These are phyloP conservation scores for Yamadazyma philogaea DNA, from an alignment of 805 yeast species.

Conservation along the genomic window DNA sequence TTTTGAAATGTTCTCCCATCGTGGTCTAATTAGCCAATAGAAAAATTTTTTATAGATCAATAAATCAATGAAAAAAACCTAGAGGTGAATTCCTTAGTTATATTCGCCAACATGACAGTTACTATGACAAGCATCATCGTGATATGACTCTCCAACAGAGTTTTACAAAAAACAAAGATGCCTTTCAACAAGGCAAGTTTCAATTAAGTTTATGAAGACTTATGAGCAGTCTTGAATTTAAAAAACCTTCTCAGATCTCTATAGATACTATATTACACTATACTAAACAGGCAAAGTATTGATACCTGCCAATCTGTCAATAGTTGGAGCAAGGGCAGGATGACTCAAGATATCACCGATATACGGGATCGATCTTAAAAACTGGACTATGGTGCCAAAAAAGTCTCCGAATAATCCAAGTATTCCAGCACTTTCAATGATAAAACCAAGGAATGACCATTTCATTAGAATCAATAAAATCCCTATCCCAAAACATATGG, in stretches of 20 bases:
- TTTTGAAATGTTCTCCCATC: too few relatives aligned
- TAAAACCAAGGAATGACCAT: slow-evolving; percentile 79
- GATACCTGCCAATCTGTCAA: slow-evolving; percentile 42
- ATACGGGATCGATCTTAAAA: slow-evolving; percentile 80
- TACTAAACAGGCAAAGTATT: slow-evolving; percentile 36
- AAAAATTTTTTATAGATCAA: too few relatives aligned
- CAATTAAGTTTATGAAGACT: too few relatives aligned
- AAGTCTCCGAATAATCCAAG: slow-evolving; percentile 90
- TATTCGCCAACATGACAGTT: too few relatives aligned
- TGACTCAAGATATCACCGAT: slow-evolving; percentile 82
- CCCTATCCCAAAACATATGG: slow-evolving; percentile 75
- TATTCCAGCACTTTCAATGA: slow-evolving; percentile 85
- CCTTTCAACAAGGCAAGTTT: too few relatives aligned
- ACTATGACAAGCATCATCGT: too few relatives aligned
- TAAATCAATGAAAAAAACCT: too few relatives aligned
- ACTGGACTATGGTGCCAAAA: slow-evolving; percentile 82
- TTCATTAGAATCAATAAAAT: slow-evolving; percentile 70
- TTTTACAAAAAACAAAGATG: too few relatives aligned
- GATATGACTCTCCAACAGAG: too few relatives aligned
- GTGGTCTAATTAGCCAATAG: too few relatives aligned
- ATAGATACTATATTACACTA: slow-evolving; percentile 10
- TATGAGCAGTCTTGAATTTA: neutral
- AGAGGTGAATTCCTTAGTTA: too few relatives aligned
- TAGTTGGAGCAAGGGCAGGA: slow-evolving; percentile 76
- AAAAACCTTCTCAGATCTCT: neutral